A percentile compares a stretch with the other conserved stretches of the same genome.
These are phyloP conservation scores for Alternaria incomplexa DNA, from an alignment of 2,329 filamentous ascomycete genomes.

Conservation along the genomic window DNA sequence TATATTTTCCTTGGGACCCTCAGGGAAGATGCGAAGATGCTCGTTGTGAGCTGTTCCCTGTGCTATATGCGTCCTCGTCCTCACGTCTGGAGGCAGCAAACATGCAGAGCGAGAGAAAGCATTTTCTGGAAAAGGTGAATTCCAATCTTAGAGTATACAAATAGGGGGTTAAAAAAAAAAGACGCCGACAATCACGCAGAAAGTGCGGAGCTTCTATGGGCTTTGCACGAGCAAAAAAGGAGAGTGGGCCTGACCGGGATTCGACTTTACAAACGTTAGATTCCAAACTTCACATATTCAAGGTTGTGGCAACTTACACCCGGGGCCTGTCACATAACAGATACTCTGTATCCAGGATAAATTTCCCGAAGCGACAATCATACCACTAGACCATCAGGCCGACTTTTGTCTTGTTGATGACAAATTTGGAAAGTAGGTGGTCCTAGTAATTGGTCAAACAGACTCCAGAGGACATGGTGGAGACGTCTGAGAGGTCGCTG, in stretches of 20 bases:
- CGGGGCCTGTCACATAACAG: conserved; percentile 47
- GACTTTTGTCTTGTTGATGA: conserved; percentile 12
- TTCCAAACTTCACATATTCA: not conserved
- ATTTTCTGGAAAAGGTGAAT: not conserved
- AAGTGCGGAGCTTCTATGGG: not conserved
- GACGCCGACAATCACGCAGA: not conserved
- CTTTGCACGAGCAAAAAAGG: conserved; percentile 3
- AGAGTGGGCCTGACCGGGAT: conserved; percentile 39
- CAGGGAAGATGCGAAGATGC: not conserved
- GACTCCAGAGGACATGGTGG: not conserved
- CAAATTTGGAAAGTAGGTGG: not conserved
- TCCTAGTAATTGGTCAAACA: accelerated
- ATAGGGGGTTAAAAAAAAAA: not conserved
- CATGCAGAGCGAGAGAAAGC: not conserved
- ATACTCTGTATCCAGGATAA: conserved; percentile 29
- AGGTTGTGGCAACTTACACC: conserved; percentile 22
- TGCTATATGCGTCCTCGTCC: not conserved
- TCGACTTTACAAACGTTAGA: conserved; percentile 23
- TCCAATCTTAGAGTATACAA: not conserved
- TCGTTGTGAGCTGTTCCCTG: not conserved
- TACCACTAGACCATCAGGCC: conserved; percentile 43
- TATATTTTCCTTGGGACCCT: accelerated
- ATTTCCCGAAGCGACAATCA: conserved; percentile 41
- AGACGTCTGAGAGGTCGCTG: not conserved
- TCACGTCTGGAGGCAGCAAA: not conserved